Conservation (phyloP, 1,139 yeast species). For the Geotrichum klebahnii region DNA sequence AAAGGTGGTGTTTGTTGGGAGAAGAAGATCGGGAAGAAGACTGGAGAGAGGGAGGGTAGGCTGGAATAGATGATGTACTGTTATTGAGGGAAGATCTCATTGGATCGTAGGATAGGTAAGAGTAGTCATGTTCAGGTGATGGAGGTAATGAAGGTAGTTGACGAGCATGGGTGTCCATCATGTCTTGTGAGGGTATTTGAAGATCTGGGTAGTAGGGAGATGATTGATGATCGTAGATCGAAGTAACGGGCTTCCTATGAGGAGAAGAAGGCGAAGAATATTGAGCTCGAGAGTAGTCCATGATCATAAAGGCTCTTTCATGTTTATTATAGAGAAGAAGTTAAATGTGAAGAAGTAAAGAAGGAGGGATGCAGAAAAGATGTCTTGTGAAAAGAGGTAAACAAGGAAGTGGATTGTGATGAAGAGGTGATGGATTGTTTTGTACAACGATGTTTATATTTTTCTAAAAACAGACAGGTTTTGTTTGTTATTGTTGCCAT, state of each 20-base stretch:
- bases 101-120: constrained; percentile 2
- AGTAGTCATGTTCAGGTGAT: constrained; percentile 1
- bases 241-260: background rate
- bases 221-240: background rate
- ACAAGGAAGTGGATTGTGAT: too few relatives aligned
- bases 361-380: too few relatives aligned
- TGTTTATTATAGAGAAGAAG: background rate
- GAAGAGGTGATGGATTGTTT: too few relatives aligned
- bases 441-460: too few relatives aligned
- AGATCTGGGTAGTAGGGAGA: constrained; percentile 7
- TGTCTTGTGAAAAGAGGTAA: too few relatives aligned
- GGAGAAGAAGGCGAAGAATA: background rate
- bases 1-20: constrained; percentile 18
- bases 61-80: background rate
- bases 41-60: constrained; percentile 4
- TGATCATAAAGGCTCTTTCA: background rate
- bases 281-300: constrained; percentile 2
- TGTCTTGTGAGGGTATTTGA: constrained; percentile 3
- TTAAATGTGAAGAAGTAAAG: background rate
- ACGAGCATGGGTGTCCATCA: constrained; percentile 7
- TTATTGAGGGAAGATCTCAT: background rate
- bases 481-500: too few relatives aligned
- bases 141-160: constrained; percentile 1
- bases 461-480: too few relatives aligned
- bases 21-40: constrained; percentile 11